Evolutionary conservation across 805 yeast species (phyloP), one percentile per base, ranked within the genome.

Genomic region (Kuraishia molischiana): DNA sequence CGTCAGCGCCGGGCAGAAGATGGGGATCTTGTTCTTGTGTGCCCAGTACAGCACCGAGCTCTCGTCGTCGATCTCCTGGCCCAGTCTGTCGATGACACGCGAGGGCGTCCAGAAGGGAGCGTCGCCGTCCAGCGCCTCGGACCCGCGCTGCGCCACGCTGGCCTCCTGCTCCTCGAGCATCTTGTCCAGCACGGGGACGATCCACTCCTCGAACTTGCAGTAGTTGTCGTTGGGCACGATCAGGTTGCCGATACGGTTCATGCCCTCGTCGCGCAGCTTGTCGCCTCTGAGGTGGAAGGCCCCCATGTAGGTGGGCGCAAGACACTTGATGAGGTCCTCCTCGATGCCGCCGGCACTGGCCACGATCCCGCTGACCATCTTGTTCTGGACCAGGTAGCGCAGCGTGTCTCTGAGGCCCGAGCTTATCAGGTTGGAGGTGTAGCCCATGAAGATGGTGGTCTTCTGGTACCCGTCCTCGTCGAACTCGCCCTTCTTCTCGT

Each of bases 261-360:
- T 79, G 45, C 99, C 99, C 59, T 87, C 80, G 36, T 86, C 95
- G 60, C 99, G 78, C 45, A 92, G 72, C 35, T 71, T 67, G 40
- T 78, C 67, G 42, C 99, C 99, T 13, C 79, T 76, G 47, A 90
- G 67, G 32, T 81, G 58, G 59, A 87, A 92, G 36, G 87, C 97
- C 38, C 98, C 97, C 69, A 94, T 67, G 53, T 79, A 89, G 5
- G 99, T 92, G 39, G 97, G 96, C 2, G 97, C 98, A 40, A 92
- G 68, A 56, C 95, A 87, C 61, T 92, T 92, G 68, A 92, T 92
- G 36, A 92, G 64, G 62, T 92, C 99, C 65, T 92, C 99, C 59
- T 92, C 99, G 44, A 92, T 79, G 48, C 98, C 99, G 47, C 99
- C 99, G 18, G 96, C 98, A 44, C 90, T 74, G n/a, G 97, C 82